These are phyloP conservation scores for Albophoma yamanashiensis DNA, from an alignment of 2,329 filamentous ascomycete species.

Conservation along the genomic window DNA sequence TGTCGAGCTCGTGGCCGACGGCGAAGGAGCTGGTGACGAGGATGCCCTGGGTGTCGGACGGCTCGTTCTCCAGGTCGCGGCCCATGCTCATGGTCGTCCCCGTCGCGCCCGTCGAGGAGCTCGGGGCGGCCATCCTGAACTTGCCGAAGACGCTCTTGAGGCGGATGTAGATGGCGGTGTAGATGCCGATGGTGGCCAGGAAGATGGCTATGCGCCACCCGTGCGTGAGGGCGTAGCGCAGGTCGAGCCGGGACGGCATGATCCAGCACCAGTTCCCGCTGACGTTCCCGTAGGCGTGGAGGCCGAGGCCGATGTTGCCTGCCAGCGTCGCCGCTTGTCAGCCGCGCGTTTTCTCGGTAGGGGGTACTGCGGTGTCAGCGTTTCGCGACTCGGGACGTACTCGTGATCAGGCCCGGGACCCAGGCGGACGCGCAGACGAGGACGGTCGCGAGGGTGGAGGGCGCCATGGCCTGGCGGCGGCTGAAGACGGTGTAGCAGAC, in stretches of 20 bases:
- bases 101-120: not conserved
- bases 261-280: conserved; percentile 37
- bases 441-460: conserved; percentile 15
- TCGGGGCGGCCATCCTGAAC: not conserved
- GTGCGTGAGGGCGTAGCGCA: conserved; percentile 30
- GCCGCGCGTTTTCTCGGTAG: no score
- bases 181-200: conserved; percentile 24
- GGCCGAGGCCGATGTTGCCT: conserved; percentile 3
- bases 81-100: not conserved
- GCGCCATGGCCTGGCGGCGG: conserved; percentile 19
- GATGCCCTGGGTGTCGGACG: conserved; percentile 3
- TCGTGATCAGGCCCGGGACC: conserved; percentile 27
- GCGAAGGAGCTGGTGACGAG: conserved; percentile 2
- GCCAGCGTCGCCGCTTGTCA: no score
- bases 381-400: conserved; percentile 5
- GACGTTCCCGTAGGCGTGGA: conserved; percentile 17
- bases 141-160: conserved; percentile 6
- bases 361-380: no score
- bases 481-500: conserved; percentile 28
- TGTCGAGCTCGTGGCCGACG: conserved; percentile 1
- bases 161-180: conserved; percentile 24
- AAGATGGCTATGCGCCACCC: conserved; percentile 31
- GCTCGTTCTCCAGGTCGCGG: not conserved
- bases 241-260: conserved; percentile 14
- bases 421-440: conserved; percentile 26